These are phyloP conservation scores for Rhododendron kiyosumense DNA, from an alignment of 148 eudicot genomes.

Conservation along the genomic window DNA sequence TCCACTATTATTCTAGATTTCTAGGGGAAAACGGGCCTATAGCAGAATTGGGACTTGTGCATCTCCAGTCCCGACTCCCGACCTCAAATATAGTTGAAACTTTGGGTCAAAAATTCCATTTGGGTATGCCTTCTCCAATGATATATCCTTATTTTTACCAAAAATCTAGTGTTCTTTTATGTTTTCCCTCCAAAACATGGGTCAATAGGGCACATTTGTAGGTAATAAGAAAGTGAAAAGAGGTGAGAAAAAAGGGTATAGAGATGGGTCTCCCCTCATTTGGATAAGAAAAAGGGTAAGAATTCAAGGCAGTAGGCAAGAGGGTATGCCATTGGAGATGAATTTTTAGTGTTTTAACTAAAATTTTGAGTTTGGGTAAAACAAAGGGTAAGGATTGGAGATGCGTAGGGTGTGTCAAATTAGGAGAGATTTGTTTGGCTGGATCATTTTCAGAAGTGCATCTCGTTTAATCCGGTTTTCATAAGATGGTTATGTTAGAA, in stretches of 20 bases:
- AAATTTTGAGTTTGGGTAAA: background rate
- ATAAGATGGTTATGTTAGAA: background rate
- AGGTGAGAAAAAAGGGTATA: background rate
- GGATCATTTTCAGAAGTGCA: background rate
- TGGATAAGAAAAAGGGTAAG: background rate
- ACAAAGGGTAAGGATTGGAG: background rate
- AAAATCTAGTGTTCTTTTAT: too few relatives aligned
- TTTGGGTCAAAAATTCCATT: background rate
- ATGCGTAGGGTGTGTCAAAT: background rate
- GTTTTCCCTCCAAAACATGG: background rate
- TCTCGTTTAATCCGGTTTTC: background rate
- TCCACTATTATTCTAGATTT: background rate
- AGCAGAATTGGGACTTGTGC: background rate
- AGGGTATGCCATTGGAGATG: background rate
- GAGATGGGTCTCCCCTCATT: background rate
- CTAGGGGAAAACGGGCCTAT: background rate
- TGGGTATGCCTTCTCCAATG: background rate
- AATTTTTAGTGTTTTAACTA: background rate
- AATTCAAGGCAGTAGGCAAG: background rate
- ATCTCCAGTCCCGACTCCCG: background rate
- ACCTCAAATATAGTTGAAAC: background rate
- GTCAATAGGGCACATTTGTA: background rate
- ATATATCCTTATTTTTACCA: background rate
- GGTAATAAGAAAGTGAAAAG: background rate
- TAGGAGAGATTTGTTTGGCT: background rate